Percentiles rank a stretch among this genome's conserved stretches.
phyloP scores from a whole-genome alignment of 371 early-diverging fungal species.

The Sporodiniella umbellata region DNA sequence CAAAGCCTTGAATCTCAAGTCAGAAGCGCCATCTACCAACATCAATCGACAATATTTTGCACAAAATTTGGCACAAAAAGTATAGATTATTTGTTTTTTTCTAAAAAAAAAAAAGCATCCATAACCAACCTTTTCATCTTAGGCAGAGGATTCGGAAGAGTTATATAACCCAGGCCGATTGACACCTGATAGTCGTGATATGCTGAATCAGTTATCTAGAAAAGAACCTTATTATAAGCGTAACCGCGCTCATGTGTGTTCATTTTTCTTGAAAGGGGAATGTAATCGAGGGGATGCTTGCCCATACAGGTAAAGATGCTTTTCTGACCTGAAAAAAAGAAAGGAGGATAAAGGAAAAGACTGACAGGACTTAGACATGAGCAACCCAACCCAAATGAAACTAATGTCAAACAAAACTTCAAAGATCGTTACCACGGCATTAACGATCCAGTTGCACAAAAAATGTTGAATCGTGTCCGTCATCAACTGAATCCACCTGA shows the following conservation, averaged over 20 bases:
- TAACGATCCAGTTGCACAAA: slow-evolving; percentile 92
- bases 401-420: slow-evolving; percentile 81
- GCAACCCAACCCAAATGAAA: slow-evolving; percentile 77
- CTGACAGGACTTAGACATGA: too few species aligned
- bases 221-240: slow-evolving; percentile 91
- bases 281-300: slow-evolving; percentile 92
- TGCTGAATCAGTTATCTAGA: slow-evolving; percentile 77
- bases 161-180: slow-evolving; percentile 72
- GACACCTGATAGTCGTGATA: slow-evolving; percentile 77
- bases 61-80: slow-evolving; percentile 78
- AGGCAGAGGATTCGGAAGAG: slow-evolving; percentile 53
- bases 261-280: slow-evolving; percentile 91
- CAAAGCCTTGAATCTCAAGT: slow-evolving; percentile 71
- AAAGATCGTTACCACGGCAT: slow-evolving; percentile 89
- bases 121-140: neutral
- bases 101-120: too few species aligned
- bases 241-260: slow-evolving; percentile 89
- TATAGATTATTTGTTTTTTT: too few species aligned
- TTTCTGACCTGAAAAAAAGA: too few species aligned
- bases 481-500: slow-evolving; percentile 56
- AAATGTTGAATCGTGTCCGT: slow-evolving; percentile 66
- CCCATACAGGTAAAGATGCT: slow-evolving; percentile 71
- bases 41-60: slow-evolving; percentile 90
- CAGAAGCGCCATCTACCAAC: slow-evolving; percentile 76
- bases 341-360: too few species aligned